phyloP scores from a whole-genome alignment of 805 yeast species.

The Cyberlindnera bimundalis region DNA sequence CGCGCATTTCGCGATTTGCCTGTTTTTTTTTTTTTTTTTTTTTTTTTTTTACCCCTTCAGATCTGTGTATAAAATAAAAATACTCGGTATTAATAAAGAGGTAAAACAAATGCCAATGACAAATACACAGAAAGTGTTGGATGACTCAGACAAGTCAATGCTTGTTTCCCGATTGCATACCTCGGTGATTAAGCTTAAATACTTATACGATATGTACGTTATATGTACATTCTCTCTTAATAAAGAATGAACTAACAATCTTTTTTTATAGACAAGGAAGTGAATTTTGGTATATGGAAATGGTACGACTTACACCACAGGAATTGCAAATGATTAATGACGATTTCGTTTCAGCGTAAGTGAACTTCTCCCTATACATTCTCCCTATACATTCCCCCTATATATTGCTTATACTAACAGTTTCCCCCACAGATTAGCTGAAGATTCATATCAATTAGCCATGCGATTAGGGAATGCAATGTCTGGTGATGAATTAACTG shows the following conservation, averaged over 20 bases:
- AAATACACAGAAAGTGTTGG: neutral
- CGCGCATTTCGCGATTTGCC: no score
- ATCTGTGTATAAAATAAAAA: no score
- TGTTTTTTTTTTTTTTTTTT: no score
- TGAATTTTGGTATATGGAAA: slow-evolving; percentile 25
- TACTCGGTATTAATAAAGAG: no score
- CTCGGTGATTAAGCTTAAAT: slow-evolving; percentile 12
- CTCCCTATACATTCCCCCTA: no score
- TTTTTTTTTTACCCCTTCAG: no score
- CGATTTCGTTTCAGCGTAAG: slow-evolving; percentile 20
- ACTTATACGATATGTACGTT: slow-evolving; percentile 18
- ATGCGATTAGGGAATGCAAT: slow-evolving; percentile 12
- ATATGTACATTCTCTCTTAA: no score
- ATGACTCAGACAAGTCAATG: neutral
- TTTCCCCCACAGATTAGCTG: slow-evolving; percentile 5
- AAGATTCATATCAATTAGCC: slow-evolving; percentile 17
- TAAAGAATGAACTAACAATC: no score
- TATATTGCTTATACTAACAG: no score
- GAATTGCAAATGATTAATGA: slow-evolving; percentile 26
- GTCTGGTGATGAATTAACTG: slow-evolving; percentile 12
- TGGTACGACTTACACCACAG: slow-evolving; percentile 16
- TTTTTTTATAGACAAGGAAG: slow-evolving; percentile 17
- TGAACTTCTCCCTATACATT: neutral
- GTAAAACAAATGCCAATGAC: neutral
- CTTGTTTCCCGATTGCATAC: slow-evolving; percentile 3